These are phyloP conservation scores for Rutstroemia sp. DNA, from an alignment of 2,329 filamentous ascomycete genomes.

Conservation along the genomic window DNA sequence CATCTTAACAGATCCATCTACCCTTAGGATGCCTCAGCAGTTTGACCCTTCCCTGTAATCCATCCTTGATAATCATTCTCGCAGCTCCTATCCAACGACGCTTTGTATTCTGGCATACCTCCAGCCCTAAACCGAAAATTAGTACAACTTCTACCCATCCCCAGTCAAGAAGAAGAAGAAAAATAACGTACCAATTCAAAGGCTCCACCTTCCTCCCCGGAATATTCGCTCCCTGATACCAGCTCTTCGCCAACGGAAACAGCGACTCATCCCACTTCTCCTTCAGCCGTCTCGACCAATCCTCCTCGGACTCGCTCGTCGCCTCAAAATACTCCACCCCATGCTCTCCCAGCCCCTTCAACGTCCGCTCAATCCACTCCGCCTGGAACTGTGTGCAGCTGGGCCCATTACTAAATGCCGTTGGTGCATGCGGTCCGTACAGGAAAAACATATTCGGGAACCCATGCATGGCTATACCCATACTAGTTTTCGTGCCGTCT, in stretches of 20 bases:
- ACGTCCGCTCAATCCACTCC: slow-evolving; percentile 31
- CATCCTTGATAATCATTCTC: slow-evolving; percentile 10
- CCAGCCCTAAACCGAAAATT: background rate
- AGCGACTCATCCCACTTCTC: slow-evolving; percentile 28
- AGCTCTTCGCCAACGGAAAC: slow-evolving; percentile 30
- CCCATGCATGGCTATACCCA: slow-evolving; percentile 35
- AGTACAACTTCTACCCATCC: background rate
- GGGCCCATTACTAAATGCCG: slow-evolving; percentile 34
- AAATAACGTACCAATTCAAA: slow-evolving; percentile 25
- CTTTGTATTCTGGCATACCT: slow-evolving; percentile 6
- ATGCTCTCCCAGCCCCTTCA: slow-evolving; percentile 29
- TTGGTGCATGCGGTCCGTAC: slow-evolving; percentile 36
- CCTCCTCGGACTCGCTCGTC: slow-evolving; percentile 25
- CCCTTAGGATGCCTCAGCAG: no score
- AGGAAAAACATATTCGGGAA: slow-evolving; percentile 44
- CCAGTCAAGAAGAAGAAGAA: background rate
- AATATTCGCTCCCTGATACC: slow-evolving; percentile 37
- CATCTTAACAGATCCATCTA: no score
- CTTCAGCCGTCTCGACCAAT: slow-evolving; percentile 29
- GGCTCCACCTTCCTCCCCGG: slow-evolving; percentile 33
- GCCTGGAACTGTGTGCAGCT: slow-evolving; percentile 35
- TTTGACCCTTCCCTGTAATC: background rate
- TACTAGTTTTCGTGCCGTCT: slow-evolving; percentile 27
- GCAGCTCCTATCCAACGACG: slow-evolving; percentile 4
- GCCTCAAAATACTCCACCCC: slow-evolving; percentile 29